phyloP scores from a whole-genome alignment of 1,284 basidiomycete species.

The Irpex rosettiformis region DNA sequence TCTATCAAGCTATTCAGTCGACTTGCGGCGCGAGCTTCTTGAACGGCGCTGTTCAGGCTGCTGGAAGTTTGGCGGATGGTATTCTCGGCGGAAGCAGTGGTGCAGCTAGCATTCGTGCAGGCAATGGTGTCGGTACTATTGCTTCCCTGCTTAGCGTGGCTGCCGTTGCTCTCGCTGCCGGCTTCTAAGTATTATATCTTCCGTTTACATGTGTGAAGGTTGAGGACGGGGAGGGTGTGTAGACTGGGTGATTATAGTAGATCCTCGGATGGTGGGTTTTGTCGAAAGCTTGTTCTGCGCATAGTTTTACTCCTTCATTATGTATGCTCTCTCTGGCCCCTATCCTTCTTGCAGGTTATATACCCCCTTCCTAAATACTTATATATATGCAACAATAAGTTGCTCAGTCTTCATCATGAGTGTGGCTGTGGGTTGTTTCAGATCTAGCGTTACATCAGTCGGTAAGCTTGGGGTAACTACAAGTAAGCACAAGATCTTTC shows the following conservation, averaged over 20 bases:
- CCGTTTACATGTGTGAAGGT: background rate
- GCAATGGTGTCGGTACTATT: slow-evolving; percentile 19
- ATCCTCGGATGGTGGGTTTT: background rate
- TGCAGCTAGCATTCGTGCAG: slow-evolving; percentile 24
- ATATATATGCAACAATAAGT: no score
- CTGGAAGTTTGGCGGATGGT: slow-evolving; percentile 51
- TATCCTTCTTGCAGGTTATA: background rate
- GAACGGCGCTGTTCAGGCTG: slow-evolving; percentile 59
- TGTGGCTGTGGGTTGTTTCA: no score
- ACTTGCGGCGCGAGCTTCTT: slow-evolving; percentile 68
- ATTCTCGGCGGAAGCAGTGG: slow-evolving; percentile 23
- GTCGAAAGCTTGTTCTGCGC: background rate
- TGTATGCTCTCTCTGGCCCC: background rate
- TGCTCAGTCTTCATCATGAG: no score
- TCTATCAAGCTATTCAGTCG: slow-evolving; percentile 59
- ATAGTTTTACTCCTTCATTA: background rate
- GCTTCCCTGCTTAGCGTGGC: slow-evolving; percentile 22
- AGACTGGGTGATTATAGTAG: background rate
- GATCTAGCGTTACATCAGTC: no score
- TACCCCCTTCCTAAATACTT: background rate
- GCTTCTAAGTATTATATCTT: background rate
- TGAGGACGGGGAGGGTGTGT: background rate
- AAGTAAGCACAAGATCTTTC: no score
- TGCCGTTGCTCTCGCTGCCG: slow-evolving; percentile 17
- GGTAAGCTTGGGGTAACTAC: no score